A percentile compares a stretch with the other conserved stretches of the same genome.
Evolutionary conservation across 495 filamentous ascomycete species (phyloP).

Genomic region (Hypoxylon intermedium): DNA sequence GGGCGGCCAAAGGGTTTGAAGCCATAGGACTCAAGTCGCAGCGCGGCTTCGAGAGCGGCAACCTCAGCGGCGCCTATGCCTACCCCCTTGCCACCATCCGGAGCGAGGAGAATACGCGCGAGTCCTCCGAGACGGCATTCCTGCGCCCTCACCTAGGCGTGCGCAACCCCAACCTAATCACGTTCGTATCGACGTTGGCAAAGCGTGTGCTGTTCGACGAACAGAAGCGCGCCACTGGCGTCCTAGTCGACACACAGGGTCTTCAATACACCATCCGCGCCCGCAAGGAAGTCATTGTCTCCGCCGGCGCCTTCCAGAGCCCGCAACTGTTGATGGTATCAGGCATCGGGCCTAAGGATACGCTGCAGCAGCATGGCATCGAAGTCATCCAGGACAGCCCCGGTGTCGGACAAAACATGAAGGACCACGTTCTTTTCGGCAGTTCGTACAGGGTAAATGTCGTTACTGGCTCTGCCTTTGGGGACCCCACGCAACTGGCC

Average conservation of each 20-base stretch:
- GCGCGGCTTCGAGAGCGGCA: constrained; percentile 43
- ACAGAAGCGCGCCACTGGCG: constrained; percentile 56
- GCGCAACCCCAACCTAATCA: constrained; percentile 2
- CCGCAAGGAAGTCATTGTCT: constrained; percentile 63
- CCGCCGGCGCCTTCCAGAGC: constrained; percentile 55
- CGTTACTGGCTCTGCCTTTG: not conserved
- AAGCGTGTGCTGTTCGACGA: constrained; percentile 43
- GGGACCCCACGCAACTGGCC: not conserved
- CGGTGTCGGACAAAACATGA: constrained; percentile 59
- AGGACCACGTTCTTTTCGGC: constrained; percentile 40
- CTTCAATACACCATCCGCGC: constrained; percentile 52
- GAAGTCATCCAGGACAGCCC: constrained; percentile 48
- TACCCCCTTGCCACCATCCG: constrained; percentile 40
- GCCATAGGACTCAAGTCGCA: constrained; percentile 42
- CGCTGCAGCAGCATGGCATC: constrained; percentile 43
- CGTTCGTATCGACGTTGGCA: constrained; percentile 3
- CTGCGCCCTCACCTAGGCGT: constrained; percentile 3
- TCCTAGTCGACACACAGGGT: constrained; percentile 49
- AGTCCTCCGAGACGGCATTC: constrained; percentile 28
- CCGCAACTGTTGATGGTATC: constrained; percentile 57
- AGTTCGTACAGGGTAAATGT: constrained; percentile 13
- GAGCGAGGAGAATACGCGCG: constrained; percentile 19
- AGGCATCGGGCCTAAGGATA: constrained; percentile 30
- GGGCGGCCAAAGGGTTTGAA: constrained; percentile 42
- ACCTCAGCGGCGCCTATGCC: constrained; percentile 37